Evolutionary conservation across 352 stramenopile genomes (phyloP).

Genomic region (Phytophthora citrophthora): DNA sequence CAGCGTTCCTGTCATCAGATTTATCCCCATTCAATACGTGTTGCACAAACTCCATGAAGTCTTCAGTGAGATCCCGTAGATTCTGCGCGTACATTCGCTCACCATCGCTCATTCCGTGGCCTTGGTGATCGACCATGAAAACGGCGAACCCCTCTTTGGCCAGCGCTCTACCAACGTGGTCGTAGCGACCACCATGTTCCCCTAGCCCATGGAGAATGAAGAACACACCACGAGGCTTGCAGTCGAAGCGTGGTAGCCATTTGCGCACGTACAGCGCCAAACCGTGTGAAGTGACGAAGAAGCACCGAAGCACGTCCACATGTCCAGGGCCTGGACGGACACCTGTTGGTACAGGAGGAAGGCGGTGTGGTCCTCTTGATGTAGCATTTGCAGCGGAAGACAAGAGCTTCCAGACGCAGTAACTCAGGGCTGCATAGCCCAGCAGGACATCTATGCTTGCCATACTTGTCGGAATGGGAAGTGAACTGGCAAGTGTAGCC

Average conservation of each 20-base stretch:
- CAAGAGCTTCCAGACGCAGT: constrained; percentile 15
- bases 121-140: constrained; percentile 67
- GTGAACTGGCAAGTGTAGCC: constrained; percentile 21
- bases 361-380: constrained; percentile 18
- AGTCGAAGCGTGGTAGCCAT: constrained; percentile 43
- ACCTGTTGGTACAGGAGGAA: constrained; percentile 19
- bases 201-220: constrained; percentile 68
- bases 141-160: constrained; percentile 50
- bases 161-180: constrained; percentile 51
- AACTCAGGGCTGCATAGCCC: constrained; percentile 4
- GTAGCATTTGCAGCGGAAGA: constrained; percentile 3
- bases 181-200: constrained; percentile 58
- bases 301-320: constrained; percentile 31
- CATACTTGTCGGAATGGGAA: constrained; percentile 1
- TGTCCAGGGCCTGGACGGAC: neutral
- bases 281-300: constrained; percentile 44
- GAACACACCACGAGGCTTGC: constrained; percentile 37
- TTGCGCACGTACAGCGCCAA: constrained; percentile 54
- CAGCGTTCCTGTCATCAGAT: constrained; percentile 16
- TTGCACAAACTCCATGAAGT: constrained; percentile 63
- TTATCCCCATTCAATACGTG: constrained; percentile 38
- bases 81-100: constrained; percentile 60
- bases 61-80: constrained; percentile 50
- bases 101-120: constrained; percentile 64
- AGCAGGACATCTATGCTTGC: constrained; percentile 9